Conservation (phyloP, 495 filamentous ascomycete genomes). For the Neurospora sp. region DNA sequence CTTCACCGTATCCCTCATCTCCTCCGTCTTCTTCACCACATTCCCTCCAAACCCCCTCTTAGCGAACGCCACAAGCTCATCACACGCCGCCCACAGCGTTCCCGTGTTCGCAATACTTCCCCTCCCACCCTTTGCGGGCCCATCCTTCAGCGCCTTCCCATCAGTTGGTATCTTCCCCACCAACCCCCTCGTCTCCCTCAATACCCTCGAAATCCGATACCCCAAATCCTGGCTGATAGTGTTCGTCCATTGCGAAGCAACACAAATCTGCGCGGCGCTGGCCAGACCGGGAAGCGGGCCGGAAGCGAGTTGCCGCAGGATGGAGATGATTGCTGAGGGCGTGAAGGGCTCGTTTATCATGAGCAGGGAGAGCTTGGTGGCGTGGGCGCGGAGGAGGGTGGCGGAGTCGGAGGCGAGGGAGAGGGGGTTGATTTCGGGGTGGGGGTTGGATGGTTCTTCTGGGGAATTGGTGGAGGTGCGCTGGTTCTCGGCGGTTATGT, state of each 20-base stretch:
- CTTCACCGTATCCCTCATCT: slow-evolving; percentile 59
- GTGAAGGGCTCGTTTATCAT: slow-evolving; percentile 79
- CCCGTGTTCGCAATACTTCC: slow-evolving; percentile 48
- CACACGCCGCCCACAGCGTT: slow-evolving; percentile 61
- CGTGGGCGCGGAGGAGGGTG: slow-evolving; percentile 62
- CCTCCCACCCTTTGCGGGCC: slow-evolving; percentile 13
- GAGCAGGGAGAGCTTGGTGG: slow-evolving; percentile 77
- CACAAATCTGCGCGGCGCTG: slow-evolving; percentile 54
- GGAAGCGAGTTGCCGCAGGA: slow-evolving; percentile 54
- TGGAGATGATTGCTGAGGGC: slow-evolving; percentile 54
- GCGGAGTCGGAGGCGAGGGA: slow-evolving; percentile 54
- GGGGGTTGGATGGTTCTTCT: not conserved
- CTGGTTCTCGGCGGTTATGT: slow-evolving; percentile 11
- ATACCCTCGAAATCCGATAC: slow-evolving; percentile 32
- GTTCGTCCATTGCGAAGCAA: slow-evolving; percentile 44
- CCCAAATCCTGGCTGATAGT: slow-evolving; percentile 47
- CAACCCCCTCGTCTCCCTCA: slow-evolving; percentile 36
- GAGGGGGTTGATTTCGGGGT: slow-evolving; percentile 10
- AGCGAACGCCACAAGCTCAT: slow-evolving; percentile 51
- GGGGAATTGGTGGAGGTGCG: not conserved
- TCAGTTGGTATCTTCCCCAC: slow-evolving; percentile 35
- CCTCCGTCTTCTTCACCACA: slow-evolving; percentile 49
- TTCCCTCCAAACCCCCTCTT: slow-evolving; percentile 55
- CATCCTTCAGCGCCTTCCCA: slow-evolving; percentile 40
- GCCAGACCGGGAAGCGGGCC: slow-evolving; percentile 61